Evolutionary conservation across 345 rosid species (phyloP).

Genomic region (Citrus reticulata): DNA sequence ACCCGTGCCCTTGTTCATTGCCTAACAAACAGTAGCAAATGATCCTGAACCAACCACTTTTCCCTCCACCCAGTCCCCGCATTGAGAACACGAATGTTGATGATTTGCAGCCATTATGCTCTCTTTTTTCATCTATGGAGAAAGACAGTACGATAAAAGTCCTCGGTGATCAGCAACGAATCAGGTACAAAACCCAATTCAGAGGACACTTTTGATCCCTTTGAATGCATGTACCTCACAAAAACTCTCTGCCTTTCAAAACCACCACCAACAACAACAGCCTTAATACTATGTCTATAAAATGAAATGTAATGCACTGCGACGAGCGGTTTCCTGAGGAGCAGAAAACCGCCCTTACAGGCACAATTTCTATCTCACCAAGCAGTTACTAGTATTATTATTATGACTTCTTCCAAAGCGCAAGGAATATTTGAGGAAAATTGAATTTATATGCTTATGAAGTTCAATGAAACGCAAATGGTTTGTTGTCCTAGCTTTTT

Average conservation of each 20-base stretch:
- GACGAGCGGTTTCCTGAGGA: too few species aligned
- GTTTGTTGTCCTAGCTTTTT: background rate
- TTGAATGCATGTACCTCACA: background rate
- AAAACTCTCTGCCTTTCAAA: background rate
- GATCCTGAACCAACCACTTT: constrained; percentile 34
- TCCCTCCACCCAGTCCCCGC: constrained; percentile 26
- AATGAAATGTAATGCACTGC: too few species aligned
- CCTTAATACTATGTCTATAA: too few species aligned
- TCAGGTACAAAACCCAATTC: background rate
- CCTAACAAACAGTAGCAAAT: constrained; percentile 21
- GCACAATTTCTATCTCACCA: too few species aligned
- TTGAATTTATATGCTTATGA: background rate
- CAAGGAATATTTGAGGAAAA: background rate
- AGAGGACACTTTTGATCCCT: background rate
- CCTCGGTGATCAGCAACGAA: background rate
- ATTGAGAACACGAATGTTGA: background rate
- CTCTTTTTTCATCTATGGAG: background rate
- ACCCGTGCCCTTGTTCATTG: constrained; percentile 27
- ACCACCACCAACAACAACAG: too few species aligned
- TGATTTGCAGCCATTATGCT: constrained; percentile 13
- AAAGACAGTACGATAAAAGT: background rate
- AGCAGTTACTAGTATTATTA: too few species aligned
- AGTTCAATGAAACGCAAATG: background rate
- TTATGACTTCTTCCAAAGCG: too few species aligned
- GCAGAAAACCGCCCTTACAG: too few species aligned